Evolutionary conservation across 495 filamentous ascomycete genomes (phyloP).

Genomic region (Thermochaetoides thermophila): DNA sequence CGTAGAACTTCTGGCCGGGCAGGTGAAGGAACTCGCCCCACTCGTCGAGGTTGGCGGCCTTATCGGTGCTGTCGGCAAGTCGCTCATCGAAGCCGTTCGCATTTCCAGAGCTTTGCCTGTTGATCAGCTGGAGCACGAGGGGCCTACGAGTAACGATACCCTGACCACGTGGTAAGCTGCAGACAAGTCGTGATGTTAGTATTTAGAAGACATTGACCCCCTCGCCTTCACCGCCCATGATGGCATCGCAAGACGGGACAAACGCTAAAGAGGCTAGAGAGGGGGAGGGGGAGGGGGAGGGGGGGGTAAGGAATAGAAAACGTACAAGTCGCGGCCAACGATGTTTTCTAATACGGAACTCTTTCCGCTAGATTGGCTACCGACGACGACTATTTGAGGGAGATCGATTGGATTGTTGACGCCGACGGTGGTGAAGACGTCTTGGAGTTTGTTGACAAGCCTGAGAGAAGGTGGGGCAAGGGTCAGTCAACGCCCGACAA

Average conservation of each 20-base stretch:
- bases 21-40: slow-evolving; percentile 99
- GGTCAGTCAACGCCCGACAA: slow-evolving; percentile 9
- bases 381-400: slow-evolving; percentile 96
- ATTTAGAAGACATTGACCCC: no score
- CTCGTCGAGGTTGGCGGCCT: slow-evolving; percentile 81
- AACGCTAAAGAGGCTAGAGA: no score
- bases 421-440: slow-evolving; percentile 97
- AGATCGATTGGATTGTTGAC: slow-evolving; percentile 99
- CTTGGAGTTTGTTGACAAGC: slow-evolving; percentile 96
- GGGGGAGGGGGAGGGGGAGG: slow-evolving; percentile 2
- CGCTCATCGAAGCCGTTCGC: slow-evolving; percentile 66
- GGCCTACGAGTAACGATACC: slow-evolving; percentile 96
- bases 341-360: slow-evolving; percentile 99
- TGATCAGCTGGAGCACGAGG: slow-evolving; percentile 95
- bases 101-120: slow-evolving; percentile 47
- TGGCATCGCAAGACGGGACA: no score
- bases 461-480: slow-evolving; percentile 31
- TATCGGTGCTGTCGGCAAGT: slow-evolving; percentile 49
- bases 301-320: slow-evolving; percentile 5
- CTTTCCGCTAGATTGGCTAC: slow-evolving; percentile 98
- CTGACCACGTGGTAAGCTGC: slow-evolving; percentile 87
- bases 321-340: slow-evolving; percentile 96
- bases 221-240: no score
- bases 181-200: slow-evolving; percentile 7
- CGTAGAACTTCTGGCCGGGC: slow-evolving; percentile 93